Base-by-base conservation (phyloP, 2,329 filamentous ascomycete genomes). In the Trichoderma sp. region DNA sequence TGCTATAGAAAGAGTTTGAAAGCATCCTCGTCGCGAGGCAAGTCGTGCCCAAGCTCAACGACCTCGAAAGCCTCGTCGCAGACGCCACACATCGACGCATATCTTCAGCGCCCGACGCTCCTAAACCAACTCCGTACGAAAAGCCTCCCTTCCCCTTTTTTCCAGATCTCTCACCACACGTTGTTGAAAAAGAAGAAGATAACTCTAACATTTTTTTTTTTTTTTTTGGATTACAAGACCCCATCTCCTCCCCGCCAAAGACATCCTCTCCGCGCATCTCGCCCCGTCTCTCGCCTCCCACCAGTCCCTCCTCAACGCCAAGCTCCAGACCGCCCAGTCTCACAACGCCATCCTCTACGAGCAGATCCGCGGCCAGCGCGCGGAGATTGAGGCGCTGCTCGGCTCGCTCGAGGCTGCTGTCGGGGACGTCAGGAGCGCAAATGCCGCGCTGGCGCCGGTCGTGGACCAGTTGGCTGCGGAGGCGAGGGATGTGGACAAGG, bases 41-140 rank as follows among this genome's bases (percentile, higher is more conserved):
- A 56, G 87, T 89, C 14, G 83, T 90, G 2, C 79, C 80, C 49
- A 84, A 84, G 70, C 81, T 90, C 11, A 90, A 90, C 76, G 83
- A 86, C 76, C 82, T 90, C 7, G 88, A 90, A 74, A 78, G 73
- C 31, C 80, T 90, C 16, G 82, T 88, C 61, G 80, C 77, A 68
- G 85, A 87, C 64, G 88, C 88, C 5, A 79, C 79, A 29, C 71
- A 64, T 14, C 74, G 76, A 4, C 73, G 77, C 21, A 70, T 70
- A 13, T 68, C 72, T 16, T 68, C 72, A 49, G 70, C 72, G 62
- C 66, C 66, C 63, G 67, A 73, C 14, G 75, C 73, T 7, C 70
- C 73, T 31, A 71, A 78, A n/a, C 84, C 84, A 5, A 79, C 81
- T 49, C 84, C 85, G 85, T 86, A 79, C 71, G 83, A 43, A 35